phyloP scores from a whole-genome alignment of 225 moss, liverwort and hornwort genomes.

The Thuidium tamariscinum region DNA sequence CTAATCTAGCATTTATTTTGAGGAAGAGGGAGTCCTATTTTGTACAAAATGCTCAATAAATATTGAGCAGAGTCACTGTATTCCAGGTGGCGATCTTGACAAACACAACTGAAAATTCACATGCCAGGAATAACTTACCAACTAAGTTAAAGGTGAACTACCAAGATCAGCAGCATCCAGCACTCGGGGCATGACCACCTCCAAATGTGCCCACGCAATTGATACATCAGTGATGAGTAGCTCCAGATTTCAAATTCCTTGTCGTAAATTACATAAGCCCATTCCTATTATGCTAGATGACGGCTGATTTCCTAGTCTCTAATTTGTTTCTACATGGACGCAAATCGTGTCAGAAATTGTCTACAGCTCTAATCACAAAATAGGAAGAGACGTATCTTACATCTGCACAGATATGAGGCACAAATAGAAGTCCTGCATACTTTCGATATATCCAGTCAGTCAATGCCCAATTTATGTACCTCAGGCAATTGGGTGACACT shows the following conservation, averaged over 20 bases:
- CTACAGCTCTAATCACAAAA: background rate
- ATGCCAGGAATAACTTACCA: background rate
- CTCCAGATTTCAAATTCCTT: background rate
- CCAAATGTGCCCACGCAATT: background rate
- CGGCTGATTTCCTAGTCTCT: background rate
- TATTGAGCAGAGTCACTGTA: background rate
- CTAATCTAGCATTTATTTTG: background rate
- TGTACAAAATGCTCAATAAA: background rate
- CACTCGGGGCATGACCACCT: background rate
- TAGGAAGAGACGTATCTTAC: conserved; percentile 10
- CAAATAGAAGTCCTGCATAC: background rate
- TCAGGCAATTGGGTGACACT: background rate
- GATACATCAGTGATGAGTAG: background rate
- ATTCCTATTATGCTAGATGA: background rate
- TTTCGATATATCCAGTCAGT: background rate
- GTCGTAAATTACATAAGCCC: background rate
- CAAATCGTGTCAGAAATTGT: conserved; percentile 4
- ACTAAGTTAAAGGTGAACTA: background rate
- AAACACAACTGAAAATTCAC: background rate
- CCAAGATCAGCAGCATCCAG: background rate
- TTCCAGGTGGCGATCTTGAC: background rate
- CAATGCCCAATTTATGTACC: background rate
- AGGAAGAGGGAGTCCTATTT: too few species aligned
- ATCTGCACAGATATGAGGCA: background rate
- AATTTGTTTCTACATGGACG: background rate